These are phyloP conservation scores for Plasmodium relictum DNA, from an alignment of 169 alveolate species.

Conservation along the genomic window DNA sequence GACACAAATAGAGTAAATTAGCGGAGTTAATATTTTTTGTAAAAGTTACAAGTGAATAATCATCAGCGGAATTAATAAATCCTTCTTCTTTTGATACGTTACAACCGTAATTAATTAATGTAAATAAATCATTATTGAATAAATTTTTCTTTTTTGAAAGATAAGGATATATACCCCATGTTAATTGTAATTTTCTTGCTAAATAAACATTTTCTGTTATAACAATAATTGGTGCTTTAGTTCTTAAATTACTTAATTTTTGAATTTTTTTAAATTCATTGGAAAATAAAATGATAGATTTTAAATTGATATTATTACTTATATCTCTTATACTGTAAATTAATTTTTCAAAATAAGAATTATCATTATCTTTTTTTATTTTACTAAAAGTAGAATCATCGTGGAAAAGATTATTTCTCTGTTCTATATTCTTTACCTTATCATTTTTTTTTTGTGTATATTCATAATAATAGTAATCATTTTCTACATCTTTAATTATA, in stretches of 20 bases:
- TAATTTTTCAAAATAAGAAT: conserved; percentile 63
- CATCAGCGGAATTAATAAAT: conserved; percentile 61
- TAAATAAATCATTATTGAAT: conserved; percentile 15
- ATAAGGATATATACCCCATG: conserved; percentile 86
- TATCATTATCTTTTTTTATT: conserved; percentile 5
- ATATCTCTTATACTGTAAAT: conserved; percentile 71
- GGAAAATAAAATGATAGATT: conserved; percentile 77
- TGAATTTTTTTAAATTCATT: conserved; percentile 81
- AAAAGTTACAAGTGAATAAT: conserved; percentile 68
- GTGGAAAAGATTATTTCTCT: background rate
- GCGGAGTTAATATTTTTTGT: conserved; percentile 71
- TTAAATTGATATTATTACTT: conserved; percentile 71
- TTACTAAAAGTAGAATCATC: conserved; percentile 4
- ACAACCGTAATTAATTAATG: conserved; percentile 75
- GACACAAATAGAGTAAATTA: conserved; percentile 71
- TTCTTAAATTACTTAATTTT: conserved; percentile 82
- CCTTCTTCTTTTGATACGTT: conserved; percentile 65
- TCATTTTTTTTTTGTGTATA: conserved; percentile 77
- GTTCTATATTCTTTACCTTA: conserved; percentile 10
- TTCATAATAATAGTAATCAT: conserved; percentile 79
- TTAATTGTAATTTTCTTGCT: conserved; percentile 83
- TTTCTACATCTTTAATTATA: conserved; percentile 80
- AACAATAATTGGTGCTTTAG: conserved; percentile 82
- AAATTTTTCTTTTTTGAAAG: conserved; percentile 45
- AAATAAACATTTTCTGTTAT: conserved; percentile 77